Percentiles rank a stretch among this genome's conserved stretches.
These are phyloP conservation scores for Phytopythium vexans DNA, from an alignment of 352 stramenopile genomes.

Conservation along the genomic window DNA sequence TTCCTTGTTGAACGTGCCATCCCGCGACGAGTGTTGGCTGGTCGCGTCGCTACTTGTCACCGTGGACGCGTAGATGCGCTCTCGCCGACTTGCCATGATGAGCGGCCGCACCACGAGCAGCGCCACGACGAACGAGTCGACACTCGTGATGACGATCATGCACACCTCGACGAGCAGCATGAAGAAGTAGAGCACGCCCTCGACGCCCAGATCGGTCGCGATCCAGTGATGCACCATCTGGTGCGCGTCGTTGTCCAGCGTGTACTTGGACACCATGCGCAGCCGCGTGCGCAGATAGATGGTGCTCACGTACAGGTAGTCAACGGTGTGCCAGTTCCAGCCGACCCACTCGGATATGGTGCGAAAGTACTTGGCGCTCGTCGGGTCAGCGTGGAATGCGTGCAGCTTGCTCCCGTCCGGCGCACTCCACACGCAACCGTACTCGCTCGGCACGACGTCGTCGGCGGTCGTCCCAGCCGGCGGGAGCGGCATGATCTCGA, in stretches of 20 bases:
- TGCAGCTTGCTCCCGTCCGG: constrained; percentile 5
- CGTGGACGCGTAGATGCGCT: constrained; percentile 5
- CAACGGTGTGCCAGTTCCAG: constrained; percentile 15
- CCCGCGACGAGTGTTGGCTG: background rate
- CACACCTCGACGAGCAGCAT: constrained; percentile 14
- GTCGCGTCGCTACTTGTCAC: background rate
- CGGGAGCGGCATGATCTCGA: constrained; percentile 10
- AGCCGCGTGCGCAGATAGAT: constrained; percentile 12
- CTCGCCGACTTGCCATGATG: background rate
- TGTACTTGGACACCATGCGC: constrained; percentile 10
- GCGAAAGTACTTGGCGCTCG: constrained; percentile 17
- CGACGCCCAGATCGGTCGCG: constrained; percentile 11
- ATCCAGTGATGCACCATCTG: constrained; percentile 9
- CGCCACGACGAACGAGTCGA: constrained; percentile 13
- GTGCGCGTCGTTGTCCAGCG: constrained; percentile 3
- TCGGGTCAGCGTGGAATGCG: constrained; percentile 7
- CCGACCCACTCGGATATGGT: constrained; percentile 12
- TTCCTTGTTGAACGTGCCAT: background rate
- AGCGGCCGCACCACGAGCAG: constrained; percentile 17
- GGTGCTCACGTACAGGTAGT: constrained; percentile 14
- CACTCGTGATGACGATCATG: constrained; percentile 18
- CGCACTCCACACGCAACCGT: constrained; percentile 17
- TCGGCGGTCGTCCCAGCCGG: background rate
- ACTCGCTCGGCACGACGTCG: constrained; percentile 5
- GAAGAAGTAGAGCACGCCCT: constrained; percentile 16